Conservation (phyloP, 495 filamentous ascomycete species). For the Halenospora varia region DNA sequence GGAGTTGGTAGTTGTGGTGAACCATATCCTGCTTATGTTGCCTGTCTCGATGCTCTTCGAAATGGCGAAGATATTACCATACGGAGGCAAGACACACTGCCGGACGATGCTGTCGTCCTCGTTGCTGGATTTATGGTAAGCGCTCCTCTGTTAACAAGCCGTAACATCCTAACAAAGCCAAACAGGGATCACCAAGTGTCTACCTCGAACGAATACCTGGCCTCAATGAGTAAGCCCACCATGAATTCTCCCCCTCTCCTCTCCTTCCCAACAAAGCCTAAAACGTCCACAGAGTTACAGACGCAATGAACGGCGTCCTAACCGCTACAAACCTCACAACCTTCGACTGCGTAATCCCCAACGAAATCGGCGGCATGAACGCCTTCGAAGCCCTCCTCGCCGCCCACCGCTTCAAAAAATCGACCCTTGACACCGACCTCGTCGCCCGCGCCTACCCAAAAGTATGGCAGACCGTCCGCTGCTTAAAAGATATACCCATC, state of each 20-base stretch:
- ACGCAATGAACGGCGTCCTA: slow-evolving; percentile 25
- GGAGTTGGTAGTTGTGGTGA: slow-evolving; percentile 57
- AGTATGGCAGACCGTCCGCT: slow-evolving; percentile 53
- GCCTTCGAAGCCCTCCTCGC: slow-evolving; percentile 50
- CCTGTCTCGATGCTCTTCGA: slow-evolving; percentile 40
- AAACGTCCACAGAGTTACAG: slow-evolving; percentile 18
- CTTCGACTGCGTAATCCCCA: slow-evolving; percentile 36
- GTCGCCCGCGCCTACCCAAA: slow-evolving; percentile 53
- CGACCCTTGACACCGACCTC: slow-evolving; percentile 49
- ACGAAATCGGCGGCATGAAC: slow-evolving; percentile 54
- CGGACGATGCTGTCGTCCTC: slow-evolving; percentile 42
- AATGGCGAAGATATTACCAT: slow-evolving; percentile 44
- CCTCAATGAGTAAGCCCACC: slow-evolving; percentile 44
- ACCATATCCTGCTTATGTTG: slow-evolving; percentile 44
- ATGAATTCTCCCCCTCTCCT: slow-evolving; percentile 22
- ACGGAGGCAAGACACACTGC: slow-evolving; percentile 39
- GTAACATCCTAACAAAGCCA: slow-evolving; percentile 33
- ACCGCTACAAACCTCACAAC: slow-evolving; percentile 3
- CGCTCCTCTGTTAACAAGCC: slow-evolving; percentile 34
- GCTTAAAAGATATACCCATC: slow-evolving; percentile 33
- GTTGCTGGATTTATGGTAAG: slow-evolving; percentile 42
- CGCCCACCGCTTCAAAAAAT: slow-evolving; percentile 42
- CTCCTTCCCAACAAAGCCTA: slow-evolving; percentile 19
- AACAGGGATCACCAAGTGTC: slow-evolving; percentile 47
- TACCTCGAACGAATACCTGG: slow-evolving; percentile 48